Percentiles rank a stretch among this genome's conserved stretches.
These are phyloP conservation scores for Kluyveromyces dobzhanskii DNA, from an alignment of 805 yeast species.

Conservation along the genomic window DNA sequence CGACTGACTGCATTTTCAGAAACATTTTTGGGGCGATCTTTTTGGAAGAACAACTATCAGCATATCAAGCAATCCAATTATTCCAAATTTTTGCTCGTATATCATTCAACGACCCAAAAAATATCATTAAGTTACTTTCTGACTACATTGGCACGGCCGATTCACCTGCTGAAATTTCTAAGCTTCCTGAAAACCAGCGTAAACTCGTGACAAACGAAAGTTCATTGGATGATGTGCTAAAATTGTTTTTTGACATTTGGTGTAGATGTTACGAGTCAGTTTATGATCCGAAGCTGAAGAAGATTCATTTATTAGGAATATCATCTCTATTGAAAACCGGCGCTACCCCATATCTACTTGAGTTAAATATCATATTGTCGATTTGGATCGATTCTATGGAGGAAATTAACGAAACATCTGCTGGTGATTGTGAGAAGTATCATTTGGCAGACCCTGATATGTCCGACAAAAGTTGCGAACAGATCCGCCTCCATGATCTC, in stretches of 20 bases:
- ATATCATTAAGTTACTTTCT: conserved; percentile 25
- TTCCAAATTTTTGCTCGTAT: conserved; percentile 31
- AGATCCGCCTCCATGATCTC: conserved; percentile 33
- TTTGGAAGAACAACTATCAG: conserved; percentile 23
- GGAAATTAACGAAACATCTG: conserved; percentile 55
- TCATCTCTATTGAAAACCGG: conserved; percentile 41
- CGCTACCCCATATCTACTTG: conserved; percentile 22
- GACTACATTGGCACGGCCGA: conserved; percentile 20
- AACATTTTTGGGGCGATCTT: conserved; percentile 25
- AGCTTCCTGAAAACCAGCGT: conserved; percentile 16
- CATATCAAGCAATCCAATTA: conserved; percentile 28
- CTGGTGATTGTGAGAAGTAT: conserved; percentile 50
- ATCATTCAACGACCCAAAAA: conserved; percentile 28
- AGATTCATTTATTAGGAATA: conserved; percentile 57
- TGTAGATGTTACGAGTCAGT: conserved; percentile 44
- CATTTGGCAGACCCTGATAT: conserved; percentile 36
- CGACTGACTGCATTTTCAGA: conserved; percentile 18
- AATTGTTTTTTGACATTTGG: conserved; percentile 30
- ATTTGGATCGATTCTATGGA: conserved; percentile 54
- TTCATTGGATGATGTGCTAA: conserved; percentile 20
- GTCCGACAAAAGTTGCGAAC: conserved; percentile 35
- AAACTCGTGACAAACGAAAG: conserved; percentile 20
- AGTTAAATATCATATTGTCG: conserved; percentile 28
- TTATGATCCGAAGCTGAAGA: conserved; percentile 69
- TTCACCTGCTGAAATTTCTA: conserved; percentile 13